Evolutionary conservation across 768 basidiomycete genomes (phyloP), one percentile per base, ranked within the genome.

Genomic region (Agrocybe praecox): DNA sequence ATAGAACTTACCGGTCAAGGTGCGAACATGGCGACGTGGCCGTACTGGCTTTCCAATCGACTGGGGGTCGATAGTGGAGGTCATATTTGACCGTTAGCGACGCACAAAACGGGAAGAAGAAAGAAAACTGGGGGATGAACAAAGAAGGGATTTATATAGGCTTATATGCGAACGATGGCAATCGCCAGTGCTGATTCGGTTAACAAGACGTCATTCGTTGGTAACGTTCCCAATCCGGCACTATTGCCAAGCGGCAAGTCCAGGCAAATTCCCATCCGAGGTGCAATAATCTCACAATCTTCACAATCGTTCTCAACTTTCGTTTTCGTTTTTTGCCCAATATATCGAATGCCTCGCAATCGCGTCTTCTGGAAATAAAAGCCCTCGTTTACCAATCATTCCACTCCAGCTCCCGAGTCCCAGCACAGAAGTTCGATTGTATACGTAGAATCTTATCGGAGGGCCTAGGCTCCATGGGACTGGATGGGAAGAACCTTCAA

Each of bases 11-110:
- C 88, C 82, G 12, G 87, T 89, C 51, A 88, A 74, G 21, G 88
- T 82, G 46, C 89, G 81, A 51, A 88, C 86, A 74, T 90, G 89
- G 57, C 84, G 80, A 58, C 87, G 80, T 21, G 83, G 77, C 34
- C 80, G 75, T 33, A 69, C 73, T n/a, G 84, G 80, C 66, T 73
- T 82, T n/a, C 88, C 88, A 44, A 90, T 89, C 22, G 80, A 72
- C 61, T 82, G 74, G 29, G 85, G 78, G 67, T 90, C 88, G 65
- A 88, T 79, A 46, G 80, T 78, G 58, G 86, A 85, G 58, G 86
- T 87, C 87, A 88, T 88, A 29, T 4, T 29, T 29, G 26, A 29
- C 26, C 64, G 67, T 67, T 48, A 57, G 46, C 53, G 57, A 59
- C 47, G 57, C 47, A 49, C 50, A 58, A 47, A 55, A 51, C 46